phyloP scores from a whole-genome alignment of 2,329 filamentous ascomycete species.

The Pseudogymnoascus pannorum region DNA sequence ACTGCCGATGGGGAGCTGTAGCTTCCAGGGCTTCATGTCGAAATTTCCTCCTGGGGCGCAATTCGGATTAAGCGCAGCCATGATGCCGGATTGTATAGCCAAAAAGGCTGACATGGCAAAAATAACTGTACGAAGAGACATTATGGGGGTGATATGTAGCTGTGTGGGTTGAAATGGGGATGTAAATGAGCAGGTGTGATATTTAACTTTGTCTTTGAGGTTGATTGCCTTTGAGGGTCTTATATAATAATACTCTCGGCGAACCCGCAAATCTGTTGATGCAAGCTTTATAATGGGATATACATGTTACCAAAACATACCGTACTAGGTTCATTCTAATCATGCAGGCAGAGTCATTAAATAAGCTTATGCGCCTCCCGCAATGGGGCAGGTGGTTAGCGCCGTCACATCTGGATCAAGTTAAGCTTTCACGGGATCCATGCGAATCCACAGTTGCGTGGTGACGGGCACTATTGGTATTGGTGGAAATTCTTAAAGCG shows the following conservation, averaged over 20 bases:
- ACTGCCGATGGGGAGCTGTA: conserved; percentile 34
- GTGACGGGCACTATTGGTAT: background rate
- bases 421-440: background rate
- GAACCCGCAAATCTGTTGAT: background rate
- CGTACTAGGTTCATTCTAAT: background rate
- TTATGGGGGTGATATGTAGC: background rate
- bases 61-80: conserved; percentile 13
- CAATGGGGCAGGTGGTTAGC: background rate
- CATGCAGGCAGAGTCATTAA: background rate
- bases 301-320: background rate
- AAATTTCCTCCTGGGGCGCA: conserved; percentile 29
- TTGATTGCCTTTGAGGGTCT: background rate
- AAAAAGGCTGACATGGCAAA: background rate
- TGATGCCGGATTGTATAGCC: background rate
- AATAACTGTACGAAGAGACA: background rate
- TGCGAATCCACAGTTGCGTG: background rate
- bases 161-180: background rate
- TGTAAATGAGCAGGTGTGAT: background rate
- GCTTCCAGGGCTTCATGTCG: conserved; percentile 29
- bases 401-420: background rate
- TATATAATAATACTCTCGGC: background rate
- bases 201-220: background rate
- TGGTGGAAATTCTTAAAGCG: background rate
- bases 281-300: background rate
- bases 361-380: conserved; percentile 1